Percentiles rank a stretch among this genome's conserved stretches.
Evolutionary conservation across 2,329 filamentous ascomycete species (phyloP).

Genomic region (Claviceps sp.): DNA sequence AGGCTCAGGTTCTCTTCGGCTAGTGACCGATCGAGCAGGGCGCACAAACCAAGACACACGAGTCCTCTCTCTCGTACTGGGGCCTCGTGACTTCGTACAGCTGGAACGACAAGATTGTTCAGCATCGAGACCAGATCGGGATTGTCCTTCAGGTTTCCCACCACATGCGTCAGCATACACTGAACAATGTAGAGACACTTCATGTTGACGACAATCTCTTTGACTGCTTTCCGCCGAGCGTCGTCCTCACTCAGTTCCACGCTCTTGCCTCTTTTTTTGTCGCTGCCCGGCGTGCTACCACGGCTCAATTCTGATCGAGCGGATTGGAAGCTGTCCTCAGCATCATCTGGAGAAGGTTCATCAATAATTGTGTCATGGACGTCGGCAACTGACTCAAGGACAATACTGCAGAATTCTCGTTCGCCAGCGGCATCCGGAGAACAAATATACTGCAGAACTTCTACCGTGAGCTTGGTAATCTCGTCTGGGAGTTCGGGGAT

Average conservation of each 20-base stretch:
- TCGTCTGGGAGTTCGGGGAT: slow-evolving; percentile 83
- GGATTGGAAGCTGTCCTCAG: slow-evolving; percentile 75
- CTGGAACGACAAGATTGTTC: slow-evolving; percentile 91
- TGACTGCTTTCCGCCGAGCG: slow-evolving; percentile 61
- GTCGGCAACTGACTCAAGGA: slow-evolving; percentile 89
- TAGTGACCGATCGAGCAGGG: slow-evolving; percentile 78
- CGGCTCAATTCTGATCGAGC: slow-evolving; percentile 74
- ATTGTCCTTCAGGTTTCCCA: slow-evolving; percentile 77
- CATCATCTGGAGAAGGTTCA: slow-evolving; percentile 43
- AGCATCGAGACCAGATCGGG: slow-evolving; percentile 92
- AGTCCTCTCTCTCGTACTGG: slow-evolving; percentile 85
- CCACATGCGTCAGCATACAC: slow-evolving; percentile 91
- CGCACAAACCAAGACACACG: slow-evolving; percentile 79
- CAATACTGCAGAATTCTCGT: slow-evolving; percentile 69
- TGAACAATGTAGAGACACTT: slow-evolving; percentile 96
- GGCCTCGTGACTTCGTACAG: slow-evolving; percentile 83
- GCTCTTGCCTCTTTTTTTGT: slow-evolving; percentile 26
- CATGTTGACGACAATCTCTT: slow-evolving; percentile 93
- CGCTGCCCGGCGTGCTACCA: slow-evolving; percentile 41
- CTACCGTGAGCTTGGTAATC: slow-evolving; percentile 74
- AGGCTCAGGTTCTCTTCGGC: slow-evolving; percentile 84
- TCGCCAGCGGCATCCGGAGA: slow-evolving; percentile 61
- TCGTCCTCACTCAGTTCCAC: slow-evolving; percentile 47
- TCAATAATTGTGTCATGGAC: slow-evolving; percentile 88
- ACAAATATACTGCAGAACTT: slow-evolving; percentile 72